These are phyloP conservation scores for Cordyceps militaris DNA, from an alignment of 2,329 filamentous ascomycete genomes.

Conservation along the genomic window DNA sequence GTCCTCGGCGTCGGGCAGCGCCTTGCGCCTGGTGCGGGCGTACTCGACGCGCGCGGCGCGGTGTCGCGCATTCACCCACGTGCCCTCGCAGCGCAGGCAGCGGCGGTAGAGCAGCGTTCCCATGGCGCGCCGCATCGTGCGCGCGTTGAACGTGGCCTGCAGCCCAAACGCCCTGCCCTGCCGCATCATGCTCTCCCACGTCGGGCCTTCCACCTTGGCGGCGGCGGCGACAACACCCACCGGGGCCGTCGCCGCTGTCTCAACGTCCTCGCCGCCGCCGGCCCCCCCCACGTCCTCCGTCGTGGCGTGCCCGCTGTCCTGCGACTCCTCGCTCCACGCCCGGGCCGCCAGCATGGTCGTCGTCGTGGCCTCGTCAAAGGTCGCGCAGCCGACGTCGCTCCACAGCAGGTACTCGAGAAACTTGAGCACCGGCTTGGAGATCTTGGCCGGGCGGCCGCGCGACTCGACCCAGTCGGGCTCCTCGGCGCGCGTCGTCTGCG, in stretches of 20 bases:
- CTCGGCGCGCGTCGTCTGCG: slow-evolving; percentile 21
- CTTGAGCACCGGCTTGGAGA: slow-evolving; percentile 27
- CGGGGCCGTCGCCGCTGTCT: background rate
- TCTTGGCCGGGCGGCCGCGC: slow-evolving; percentile 29
- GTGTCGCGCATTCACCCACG: slow-evolving; percentile 24
- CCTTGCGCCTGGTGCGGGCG: slow-evolving; percentile 27
- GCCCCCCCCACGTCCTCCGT: too few species aligned
- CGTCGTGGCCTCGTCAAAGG: background rate
- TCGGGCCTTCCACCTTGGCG: background rate
- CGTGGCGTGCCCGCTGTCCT: background rate
- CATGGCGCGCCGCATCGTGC: slow-evolving; percentile 32
- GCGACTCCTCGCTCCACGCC: background rate
- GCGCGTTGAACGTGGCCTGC: slow-evolving; percentile 25
- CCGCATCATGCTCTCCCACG: slow-evolving; percentile 1
- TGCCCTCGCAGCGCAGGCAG: slow-evolving; percentile 26
- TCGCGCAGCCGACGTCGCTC: slow-evolving; percentile 27
- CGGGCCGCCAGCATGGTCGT: background rate
- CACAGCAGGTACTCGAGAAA: slow-evolving; percentile 33
- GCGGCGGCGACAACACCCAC: background rate
- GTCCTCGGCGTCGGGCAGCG: slow-evolving; percentile 24
- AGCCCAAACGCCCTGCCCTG: slow-evolving; percentile 27
- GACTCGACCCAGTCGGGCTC: slow-evolving; percentile 34
- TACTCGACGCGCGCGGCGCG: slow-evolving; percentile 29
- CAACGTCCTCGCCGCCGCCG: background rate
- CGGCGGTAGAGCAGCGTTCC: slow-evolving; percentile 30